Percentiles rank a stretch among this genome's conserved stretches.
Evolutionary conservation across 1,139 yeast genomes (phyloP).

Genomic region (Meyerozyma sp.): DNA sequence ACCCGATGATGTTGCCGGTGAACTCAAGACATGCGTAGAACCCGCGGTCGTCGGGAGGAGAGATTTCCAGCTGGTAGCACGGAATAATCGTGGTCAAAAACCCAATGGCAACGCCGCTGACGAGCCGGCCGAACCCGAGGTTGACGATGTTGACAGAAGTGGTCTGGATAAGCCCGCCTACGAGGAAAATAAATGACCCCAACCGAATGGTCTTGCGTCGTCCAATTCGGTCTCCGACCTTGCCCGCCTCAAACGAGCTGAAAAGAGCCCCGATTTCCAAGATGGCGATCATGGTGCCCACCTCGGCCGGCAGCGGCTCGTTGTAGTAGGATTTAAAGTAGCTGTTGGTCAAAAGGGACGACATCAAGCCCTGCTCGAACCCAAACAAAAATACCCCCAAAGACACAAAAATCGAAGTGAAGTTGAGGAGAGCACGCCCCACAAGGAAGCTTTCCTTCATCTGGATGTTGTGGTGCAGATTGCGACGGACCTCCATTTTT

Average conservation of each 20-base stretch:
- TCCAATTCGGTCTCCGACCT: conserved; percentile 75
- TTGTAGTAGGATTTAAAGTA: conserved; percentile 70
- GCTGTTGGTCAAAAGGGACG: conserved; percentile 59
- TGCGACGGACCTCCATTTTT: conserved; percentile 11
- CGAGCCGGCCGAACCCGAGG: conserved; percentile 68
- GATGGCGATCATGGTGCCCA: conserved; percentile 82
- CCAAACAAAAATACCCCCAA: conserved; percentile 58
- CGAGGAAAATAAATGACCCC: conserved; percentile 74
- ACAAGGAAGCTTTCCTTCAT: conserved; percentile 42
- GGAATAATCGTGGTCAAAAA: conserved; percentile 92
- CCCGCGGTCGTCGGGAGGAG: conserved; percentile 87
- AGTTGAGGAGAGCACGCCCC: conserved; percentile 48
- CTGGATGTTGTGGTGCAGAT: conserved; percentile 24
- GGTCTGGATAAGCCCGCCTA: conserved; percentile 79
- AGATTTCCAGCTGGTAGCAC: conserved; percentile 85
- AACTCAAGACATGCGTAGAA: conserved; percentile 87
- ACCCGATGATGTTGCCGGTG: conserved; percentile 87
- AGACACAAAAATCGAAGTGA: conserved; percentile 56
- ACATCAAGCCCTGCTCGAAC: conserved; percentile 60
- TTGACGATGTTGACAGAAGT: conserved; percentile 41
- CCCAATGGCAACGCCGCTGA: conserved; percentile 88
- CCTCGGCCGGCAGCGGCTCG: conserved; percentile 61
- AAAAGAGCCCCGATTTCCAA: conserved; percentile 80
- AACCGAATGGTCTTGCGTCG: conserved; percentile 74
- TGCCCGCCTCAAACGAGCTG: conserved; percentile 72